Base-by-base conservation (phyloP, 148 eudicot genomes). In the Drosera capensis region DNA sequence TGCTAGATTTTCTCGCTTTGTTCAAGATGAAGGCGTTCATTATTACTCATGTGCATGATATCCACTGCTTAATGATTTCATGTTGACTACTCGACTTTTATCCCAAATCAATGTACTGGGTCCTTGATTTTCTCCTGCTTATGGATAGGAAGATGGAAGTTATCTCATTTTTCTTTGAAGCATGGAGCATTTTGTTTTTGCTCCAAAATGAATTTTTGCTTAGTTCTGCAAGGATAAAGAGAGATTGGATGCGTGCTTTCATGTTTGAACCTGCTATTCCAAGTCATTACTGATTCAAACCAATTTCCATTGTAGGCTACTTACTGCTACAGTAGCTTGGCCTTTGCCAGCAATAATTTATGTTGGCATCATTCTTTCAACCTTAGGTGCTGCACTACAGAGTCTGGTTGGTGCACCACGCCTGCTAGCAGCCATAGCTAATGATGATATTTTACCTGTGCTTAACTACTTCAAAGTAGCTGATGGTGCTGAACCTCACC, bases 351-450 rank as follows among this genome's bases (percentile, higher is more conserved):
- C 73, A 40, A 68, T 90, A 30, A 71, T 79, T 16, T 81, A 90
- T 57, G 54, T 90, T 29, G 99, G 99, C 53, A 90, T 90, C 51
- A 84, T 90, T 45, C 88, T 90, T 54, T 90, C 99, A 55, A 90
- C 99, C 51, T 63, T 90, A 45, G 99, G 99, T 24, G 99, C 99
- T 39, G 99, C 99, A 28, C 88, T 90, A 44, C 99, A 90, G 62
- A 90, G 99, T 72, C 35, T 90, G 60, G 78, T 88, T 7, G 99
- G 99, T 30, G 99, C 99, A 43, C 99, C 99, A 15, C 93, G 82
- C 29, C 70, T 90, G 37, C 71, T 90, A 56, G 99, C 99, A 50
- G 99, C 99, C 23, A 90, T 90, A 59, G 95, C 99, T 58, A 90
- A 90, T 68, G 99, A 90, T 55, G 99, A 90, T 49, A 90, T 90